These are phyloP conservation scores for Elaeis oleifera DNA, from an alignment of 202 grass and related monocot genomes.

Conservation along the genomic window DNA sequence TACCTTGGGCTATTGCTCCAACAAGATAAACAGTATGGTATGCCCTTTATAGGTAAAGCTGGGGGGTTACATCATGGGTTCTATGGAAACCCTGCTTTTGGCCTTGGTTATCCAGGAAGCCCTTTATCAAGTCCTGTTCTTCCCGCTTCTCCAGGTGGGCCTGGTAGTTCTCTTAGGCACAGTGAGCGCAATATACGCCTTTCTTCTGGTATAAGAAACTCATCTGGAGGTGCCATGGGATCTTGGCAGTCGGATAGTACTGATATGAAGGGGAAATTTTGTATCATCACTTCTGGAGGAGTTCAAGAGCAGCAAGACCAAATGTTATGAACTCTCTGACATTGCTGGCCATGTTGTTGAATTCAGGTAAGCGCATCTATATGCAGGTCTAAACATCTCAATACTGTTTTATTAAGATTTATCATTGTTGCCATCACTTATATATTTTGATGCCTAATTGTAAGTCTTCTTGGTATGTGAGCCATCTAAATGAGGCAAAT, in stretches of 20 bases:
- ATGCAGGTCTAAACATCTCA: too few relatives aligned
- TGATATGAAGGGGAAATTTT: conserved; percentile 45
- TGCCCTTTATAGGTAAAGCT: conserved; percentile 8
- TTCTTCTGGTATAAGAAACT: conserved; percentile 51
- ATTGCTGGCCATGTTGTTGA: conserved; percentile 85
- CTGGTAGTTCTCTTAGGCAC: conserved; percentile 55
- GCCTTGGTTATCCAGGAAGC: conserved; percentile 53
- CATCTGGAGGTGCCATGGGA: conserved; percentile 35
- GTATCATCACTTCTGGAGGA: conserved; percentile 77
- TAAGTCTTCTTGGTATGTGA: too few relatives aligned
- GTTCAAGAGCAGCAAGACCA: conserved; percentile 93
- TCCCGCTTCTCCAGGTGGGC: conserved; percentile 48
- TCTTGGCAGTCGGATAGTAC: conserved; percentile 43
- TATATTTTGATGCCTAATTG: too few relatives aligned
- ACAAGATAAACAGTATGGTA: conserved; percentile 53
- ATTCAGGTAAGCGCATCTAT: conserved; percentile 53
- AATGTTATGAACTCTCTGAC: conserved; percentile 73
- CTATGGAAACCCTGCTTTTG: conserved; percentile 51
- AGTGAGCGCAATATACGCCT: conserved; percentile 48
- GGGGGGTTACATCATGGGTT: conserved; percentile 14
- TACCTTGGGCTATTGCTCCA: conserved; percentile 53
- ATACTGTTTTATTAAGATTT: too few relatives aligned
- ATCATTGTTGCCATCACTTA: too few relatives aligned
- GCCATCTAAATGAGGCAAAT: too few relatives aligned
- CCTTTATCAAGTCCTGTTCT: conserved; percentile 54